Percentiles rank a stretch among this genome's conserved stretches.
These are phyloP conservation scores for Pseudocohnilembus persalinus DNA, from an alignment of 169 alveolate species.

Conservation along the genomic window DNA sequence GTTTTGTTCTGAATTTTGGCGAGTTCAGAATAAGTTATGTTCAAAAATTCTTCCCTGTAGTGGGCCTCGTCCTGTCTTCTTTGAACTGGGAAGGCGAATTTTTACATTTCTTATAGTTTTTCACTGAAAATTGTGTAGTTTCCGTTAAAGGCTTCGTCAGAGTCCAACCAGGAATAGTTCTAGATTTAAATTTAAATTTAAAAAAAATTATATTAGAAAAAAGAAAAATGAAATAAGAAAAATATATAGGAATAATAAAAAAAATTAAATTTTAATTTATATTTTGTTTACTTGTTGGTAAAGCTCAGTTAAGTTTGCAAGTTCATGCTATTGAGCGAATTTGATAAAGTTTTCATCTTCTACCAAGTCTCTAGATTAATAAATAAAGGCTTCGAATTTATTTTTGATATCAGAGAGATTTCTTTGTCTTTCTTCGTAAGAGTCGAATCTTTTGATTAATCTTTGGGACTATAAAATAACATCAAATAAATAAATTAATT, in stretches of 20 bases:
- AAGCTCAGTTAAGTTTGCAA: neutral
- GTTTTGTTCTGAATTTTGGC: constrained; percentile 28
- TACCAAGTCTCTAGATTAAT: constrained; percentile 33
- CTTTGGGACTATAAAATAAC: no score
- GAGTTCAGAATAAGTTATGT: constrained; percentile 21
- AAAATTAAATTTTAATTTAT: neutral
- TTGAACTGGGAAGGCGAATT: constrained; percentile 16
- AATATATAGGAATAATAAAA: no score
- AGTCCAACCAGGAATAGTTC: constrained; percentile 26
- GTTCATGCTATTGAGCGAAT: constrained; percentile 22
- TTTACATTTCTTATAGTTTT: constrained; percentile 3
- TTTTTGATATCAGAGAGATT: constrained; percentile 30
- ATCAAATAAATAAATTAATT: no score
- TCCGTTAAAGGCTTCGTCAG: constrained; percentile 41
- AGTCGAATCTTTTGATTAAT: constrained; percentile 27
- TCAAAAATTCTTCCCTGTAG: constrained; percentile 35
- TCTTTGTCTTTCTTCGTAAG: constrained; percentile 31
- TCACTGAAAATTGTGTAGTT: constrained; percentile 10
- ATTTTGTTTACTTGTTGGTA: constrained; percentile 9
- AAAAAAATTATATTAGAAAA: no score
- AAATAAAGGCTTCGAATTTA: constrained; percentile 33
- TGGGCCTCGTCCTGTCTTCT: constrained; percentile 33
- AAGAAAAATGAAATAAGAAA: no score
- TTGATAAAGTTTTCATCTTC: constrained; percentile 29
- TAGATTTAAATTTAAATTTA: neutral